phyloP scores from a whole-genome alignment of 2,329 filamentous ascomycete genomes.

The Fusarium graminum region DNA sequence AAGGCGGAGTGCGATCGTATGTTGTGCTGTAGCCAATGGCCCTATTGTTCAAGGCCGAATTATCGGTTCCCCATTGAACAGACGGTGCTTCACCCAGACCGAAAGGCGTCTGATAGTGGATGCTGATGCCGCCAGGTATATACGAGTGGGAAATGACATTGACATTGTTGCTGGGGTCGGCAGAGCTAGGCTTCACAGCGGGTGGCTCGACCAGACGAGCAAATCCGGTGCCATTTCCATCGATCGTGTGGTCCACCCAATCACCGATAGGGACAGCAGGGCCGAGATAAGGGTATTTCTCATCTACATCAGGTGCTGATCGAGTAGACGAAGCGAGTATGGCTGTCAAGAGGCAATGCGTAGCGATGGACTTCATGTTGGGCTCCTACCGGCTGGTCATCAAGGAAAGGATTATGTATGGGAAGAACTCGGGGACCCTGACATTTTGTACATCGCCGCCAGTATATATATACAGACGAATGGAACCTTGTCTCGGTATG shows the following conservation, averaged over 20 bases:
- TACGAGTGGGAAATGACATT: slow-evolving; percentile 13
- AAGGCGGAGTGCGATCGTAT: background rate
- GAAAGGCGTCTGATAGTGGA: slow-evolving; percentile 1
- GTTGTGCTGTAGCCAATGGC: slow-evolving; percentile 2
- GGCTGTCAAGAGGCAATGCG: accelerated
- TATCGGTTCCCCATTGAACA: accelerated
- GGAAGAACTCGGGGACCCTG: too few species aligned
- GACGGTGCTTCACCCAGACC: accelerated
- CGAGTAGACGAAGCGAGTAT: background rate
- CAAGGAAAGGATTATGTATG: background rate
- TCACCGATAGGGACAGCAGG: background rate
- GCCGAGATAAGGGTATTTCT: slow-evolving; percentile 2
- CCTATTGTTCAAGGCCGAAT: background rate
- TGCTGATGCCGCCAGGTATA: slow-evolving; percentile 6
- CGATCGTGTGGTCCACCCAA: background rate
- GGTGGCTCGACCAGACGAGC: background rate
- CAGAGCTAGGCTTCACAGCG: background rate
- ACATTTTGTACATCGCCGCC: too few species aligned
- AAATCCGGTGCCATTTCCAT: slow-evolving; percentile 2
- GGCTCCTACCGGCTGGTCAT: accelerated
- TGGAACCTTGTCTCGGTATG: too few species aligned
- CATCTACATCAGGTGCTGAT: background rate
- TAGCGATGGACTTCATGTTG: background rate
- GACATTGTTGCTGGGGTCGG: background rate
- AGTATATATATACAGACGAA: too few species aligned